Base-by-base conservation (phyloP, 1,284 basidiomycete species). In the Sparassis latifolia region DNA sequence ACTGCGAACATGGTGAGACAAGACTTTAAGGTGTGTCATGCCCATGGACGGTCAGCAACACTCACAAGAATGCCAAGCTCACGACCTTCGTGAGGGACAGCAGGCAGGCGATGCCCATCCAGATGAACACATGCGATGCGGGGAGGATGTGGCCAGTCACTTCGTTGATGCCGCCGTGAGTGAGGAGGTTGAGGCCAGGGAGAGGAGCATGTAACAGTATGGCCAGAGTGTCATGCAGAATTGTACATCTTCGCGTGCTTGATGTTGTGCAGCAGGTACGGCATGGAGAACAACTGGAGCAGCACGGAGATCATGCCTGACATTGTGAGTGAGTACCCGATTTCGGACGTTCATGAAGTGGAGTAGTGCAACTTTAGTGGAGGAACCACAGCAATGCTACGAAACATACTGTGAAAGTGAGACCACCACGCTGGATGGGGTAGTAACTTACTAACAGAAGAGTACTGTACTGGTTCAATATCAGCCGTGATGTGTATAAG, bases 381-480 rank as follows among this genome's bases (percentile, higher is more conserved):
- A n/a, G n/a, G 35, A n/a, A 7, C 7, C 35, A 38, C n/a, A n/a
- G n/a, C n/a, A 7, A 38, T 38, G 35, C 27, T 40, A 44, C n/a
- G n/a, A n/a, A 38, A 64, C 78, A 61, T 60, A 83, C 81, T 32
- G 75, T 71, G 59, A 83, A 80, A 12, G 72, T 69, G 0, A 86
- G 68, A 0, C 84, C 83, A 40, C 84, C 84, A 2, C 69, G 65
- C n/a, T 69, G 55, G 45, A 85, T 63, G 4, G 80, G 73, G 12
- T 81, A 77, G 62, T 81, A 86, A 55, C 79, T 82, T 58, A 82
- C 83, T 37, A 86, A 69, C 28, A 84, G n/a, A n/a, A n/a, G n/a
- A n/a, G n/a, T n/a, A n/a, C n/a, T n/a, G n/a, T n/a, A n/a, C n/a
- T n/a, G n/a, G n/a, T n/a, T n/a, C n/a, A n/a, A n/a, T n/a, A n/a